phyloP scores from a whole-genome alignment of 352 stramenopile genomes.

The Plasmopara halstedii region DNA sequence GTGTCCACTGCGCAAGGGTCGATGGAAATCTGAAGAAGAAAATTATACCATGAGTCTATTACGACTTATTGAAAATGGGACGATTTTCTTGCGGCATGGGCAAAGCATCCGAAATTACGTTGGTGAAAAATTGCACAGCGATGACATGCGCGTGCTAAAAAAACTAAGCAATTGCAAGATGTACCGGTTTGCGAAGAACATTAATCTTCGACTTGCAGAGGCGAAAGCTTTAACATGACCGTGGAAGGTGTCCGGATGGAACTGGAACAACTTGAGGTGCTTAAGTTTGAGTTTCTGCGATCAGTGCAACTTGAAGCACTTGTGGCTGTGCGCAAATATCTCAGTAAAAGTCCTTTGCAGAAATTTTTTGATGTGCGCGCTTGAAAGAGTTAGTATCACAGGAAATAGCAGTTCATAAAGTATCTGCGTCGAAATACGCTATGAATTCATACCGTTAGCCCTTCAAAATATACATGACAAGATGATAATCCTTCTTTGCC shows the following conservation, averaged over 20 bases:
- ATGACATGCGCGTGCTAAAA: constrained; percentile 81
- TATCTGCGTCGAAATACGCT: too few relatives aligned
- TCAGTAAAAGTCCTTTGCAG: too few relatives aligned
- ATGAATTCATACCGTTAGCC: too few relatives aligned
- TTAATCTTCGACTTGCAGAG: constrained; percentile 52
- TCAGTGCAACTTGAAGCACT: constrained; percentile 71
- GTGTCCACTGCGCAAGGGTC: too few relatives aligned
- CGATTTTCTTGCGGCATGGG: constrained; percentile 47
- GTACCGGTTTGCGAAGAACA: constrained; percentile 62
- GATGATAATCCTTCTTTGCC: too few relatives aligned
- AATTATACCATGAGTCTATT: constrained; percentile 65
- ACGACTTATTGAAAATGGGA: constrained; percentile 51
- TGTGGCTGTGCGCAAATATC: too few relatives aligned
- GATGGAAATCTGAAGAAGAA: constrained; percentile 71
- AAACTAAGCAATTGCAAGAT: constrained; percentile 80
- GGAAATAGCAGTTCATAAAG: too few relatives aligned
- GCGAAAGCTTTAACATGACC: constrained; percentile 39
- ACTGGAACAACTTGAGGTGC: constrained; percentile 37
- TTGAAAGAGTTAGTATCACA: too few relatives aligned
- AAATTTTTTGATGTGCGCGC: too few relatives aligned
- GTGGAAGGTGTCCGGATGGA: constrained; percentile 20
- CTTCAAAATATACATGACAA: too few relatives aligned
- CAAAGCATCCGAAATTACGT: constrained; percentile 70
- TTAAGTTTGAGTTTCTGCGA: constrained; percentile 75
- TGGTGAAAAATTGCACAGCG: constrained; percentile 67